Conservation (phyloP, 805 yeast species). For the Wickerhamiella alocasiicola region DNA sequence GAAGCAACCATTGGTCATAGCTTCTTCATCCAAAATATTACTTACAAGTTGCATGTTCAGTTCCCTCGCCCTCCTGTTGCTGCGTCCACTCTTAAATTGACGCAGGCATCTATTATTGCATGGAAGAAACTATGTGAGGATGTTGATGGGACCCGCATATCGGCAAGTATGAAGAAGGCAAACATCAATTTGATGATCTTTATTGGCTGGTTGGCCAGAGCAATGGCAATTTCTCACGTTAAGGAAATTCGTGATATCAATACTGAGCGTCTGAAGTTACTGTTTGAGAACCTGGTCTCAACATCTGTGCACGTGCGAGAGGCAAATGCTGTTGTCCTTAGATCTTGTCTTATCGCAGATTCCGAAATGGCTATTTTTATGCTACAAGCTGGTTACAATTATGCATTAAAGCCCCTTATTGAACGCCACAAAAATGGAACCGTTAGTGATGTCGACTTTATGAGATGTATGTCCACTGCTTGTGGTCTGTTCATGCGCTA, state of each 20-base stretch:
- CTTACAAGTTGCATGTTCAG: neutral
- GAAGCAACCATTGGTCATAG: neutral
- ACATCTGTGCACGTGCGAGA: neutral
- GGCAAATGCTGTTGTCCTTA: neutral
- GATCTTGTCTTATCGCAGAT: neutral
- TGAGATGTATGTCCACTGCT: neutral
- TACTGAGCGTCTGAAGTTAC: neutral
- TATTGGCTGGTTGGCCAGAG: neutral
- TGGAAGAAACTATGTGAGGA: neutral
- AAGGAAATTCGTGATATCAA: neutral
- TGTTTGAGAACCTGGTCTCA: neutral
- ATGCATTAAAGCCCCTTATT: neutral
- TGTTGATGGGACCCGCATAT: neutral
- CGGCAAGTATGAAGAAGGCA: neutral
- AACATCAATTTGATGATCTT: constrained; percentile 2
- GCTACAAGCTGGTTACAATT: neutral
- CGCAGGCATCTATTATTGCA: neutral
- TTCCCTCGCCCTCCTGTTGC: neutral
- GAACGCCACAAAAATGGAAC: neutral
- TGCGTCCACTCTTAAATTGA: neutral
- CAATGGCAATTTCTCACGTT: neutral
- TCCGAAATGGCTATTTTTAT: neutral
- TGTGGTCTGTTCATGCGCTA: neutral
- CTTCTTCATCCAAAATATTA: neutral
- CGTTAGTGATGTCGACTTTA: neutral